A percentile compares a stretch with the other conserved stretches of the same genome.
These are phyloP conservation scores for Amylostereum areolatum DNA, from an alignment of 1,284 basidiomycete species.

Conservation along the genomic window DNA sequence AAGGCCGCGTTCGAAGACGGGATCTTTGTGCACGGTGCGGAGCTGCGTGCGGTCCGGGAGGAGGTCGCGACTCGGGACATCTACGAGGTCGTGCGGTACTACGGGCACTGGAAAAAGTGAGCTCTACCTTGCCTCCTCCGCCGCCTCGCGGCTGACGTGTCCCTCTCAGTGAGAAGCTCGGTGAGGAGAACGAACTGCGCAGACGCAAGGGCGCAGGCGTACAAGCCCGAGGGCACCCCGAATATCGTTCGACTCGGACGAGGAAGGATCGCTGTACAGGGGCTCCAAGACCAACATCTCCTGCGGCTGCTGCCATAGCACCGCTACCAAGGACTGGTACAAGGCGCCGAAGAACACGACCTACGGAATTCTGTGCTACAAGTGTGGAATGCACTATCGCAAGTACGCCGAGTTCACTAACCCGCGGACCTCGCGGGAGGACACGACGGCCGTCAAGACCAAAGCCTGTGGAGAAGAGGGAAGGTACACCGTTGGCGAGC, in stretches of 20 bases:
- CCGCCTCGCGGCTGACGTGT: conserved; percentile 7
- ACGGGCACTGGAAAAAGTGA: conserved; percentile 83
- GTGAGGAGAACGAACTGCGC: conserved; percentile 56
- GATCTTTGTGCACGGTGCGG: conserved; percentile 65
- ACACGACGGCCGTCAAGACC: conserved; percentile 41
- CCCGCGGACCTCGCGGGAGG: conserved; percentile 65
- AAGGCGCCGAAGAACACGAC: conserved; percentile 74
- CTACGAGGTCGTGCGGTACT: conserved; percentile 77
- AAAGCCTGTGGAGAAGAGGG: conserved; percentile 61
- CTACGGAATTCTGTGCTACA: conserved; percentile 62
- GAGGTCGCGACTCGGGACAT: conserved; percentile 68
- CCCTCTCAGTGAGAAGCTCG: conserved; percentile 47
- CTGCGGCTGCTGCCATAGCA: conserved; percentile 76
- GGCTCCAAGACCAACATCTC: conserved; percentile 48
- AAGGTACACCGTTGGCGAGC: conserved; percentile 67
- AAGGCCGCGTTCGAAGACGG: conserved; percentile 71
- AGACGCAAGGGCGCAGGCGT: conserved; percentile 40
- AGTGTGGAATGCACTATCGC: conserved; percentile 77
- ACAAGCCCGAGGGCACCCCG: conserved; percentile 20
- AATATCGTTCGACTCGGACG: conserved; percentile 36
- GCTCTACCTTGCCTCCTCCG: conserved; percentile 11
- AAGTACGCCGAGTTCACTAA: conserved; percentile 86
- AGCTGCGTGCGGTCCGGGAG: conserved; percentile 72
- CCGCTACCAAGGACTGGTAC: conserved; percentile 78
- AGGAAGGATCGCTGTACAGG: conserved; percentile 61